These are phyloP conservation scores for Aspergillus sp. DNA, from an alignment of 2,329 filamentous ascomycete genomes.

Conservation along the genomic window DNA sequence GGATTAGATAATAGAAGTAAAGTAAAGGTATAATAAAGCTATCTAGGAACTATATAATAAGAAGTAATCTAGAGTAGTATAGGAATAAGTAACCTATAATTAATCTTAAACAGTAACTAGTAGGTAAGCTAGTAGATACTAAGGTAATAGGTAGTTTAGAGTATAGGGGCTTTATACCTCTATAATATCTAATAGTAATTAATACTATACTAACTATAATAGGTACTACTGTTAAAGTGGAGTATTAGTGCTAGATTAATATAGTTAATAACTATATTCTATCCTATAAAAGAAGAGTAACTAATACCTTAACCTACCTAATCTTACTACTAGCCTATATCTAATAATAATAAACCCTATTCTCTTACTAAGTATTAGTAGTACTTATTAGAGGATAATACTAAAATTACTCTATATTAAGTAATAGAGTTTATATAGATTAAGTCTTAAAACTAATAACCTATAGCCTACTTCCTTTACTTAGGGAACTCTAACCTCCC, in stretches of 20 bases:
- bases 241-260: conserved; percentile 17
- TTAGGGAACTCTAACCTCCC: conserved; percentile 4
- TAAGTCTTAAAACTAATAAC: conserved; percentile 3
- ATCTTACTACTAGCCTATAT: conserved; percentile 34
- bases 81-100: conserved; percentile 16
- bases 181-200: conserved; percentile 18
- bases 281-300: conserved; percentile 16
- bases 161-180: conserved; percentile 14
- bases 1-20: conserved; percentile 8
- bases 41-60: conserved; percentile 12
- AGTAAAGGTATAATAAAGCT: conserved; percentile 8
- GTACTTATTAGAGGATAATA: conserved; percentile 15
- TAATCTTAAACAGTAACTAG: conserved; percentile 13
- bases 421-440: conserved; percentile 4
- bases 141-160: conserved; percentile 10
- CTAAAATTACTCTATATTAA: conserved; percentile 4
- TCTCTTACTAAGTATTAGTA: conserved; percentile 38
- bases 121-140: conserved; percentile 8
- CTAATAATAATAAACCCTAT: conserved; percentile 45
- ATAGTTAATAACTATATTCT: conserved; percentile 20
- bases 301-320: conserved; percentile 3
- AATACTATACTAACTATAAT: conserved; percentile 17
- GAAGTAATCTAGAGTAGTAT: conserved; percentile 15
- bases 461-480: conserved; percentile 8
- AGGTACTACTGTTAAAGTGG: conserved; percentile 13